Evolutionary conservation across 495 filamentous ascomycete species (phyloP), one percentile per base, ranked within the genome.

Genomic region (Aspergillus olivimuriae): DNA sequence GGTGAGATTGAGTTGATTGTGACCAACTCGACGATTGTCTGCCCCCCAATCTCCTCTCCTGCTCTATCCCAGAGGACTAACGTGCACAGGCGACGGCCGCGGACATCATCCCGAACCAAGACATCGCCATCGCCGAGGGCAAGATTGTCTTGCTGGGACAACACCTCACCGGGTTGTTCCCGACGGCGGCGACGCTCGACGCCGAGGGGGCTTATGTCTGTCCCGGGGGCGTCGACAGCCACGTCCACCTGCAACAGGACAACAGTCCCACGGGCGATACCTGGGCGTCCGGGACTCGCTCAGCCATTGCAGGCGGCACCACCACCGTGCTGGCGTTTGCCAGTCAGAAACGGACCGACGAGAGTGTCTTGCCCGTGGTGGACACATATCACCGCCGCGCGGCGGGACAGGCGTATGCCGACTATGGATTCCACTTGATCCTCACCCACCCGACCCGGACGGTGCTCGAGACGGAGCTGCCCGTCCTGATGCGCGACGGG

Each of bases 401-500:
- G 2, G 39, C 41, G 7, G 62, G 60, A 21, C 66, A 71, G 30
- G 72, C 70, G 47, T 79, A 79, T 55, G 71, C 68, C 39, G 80
- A 82, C 51, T 83, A 82, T 43, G 67, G 65, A n/a, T 80, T 80
- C 55, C 78, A 83, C 51, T 54, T 81, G 1, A 66, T 83, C 38
- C 57, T 81, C 17, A 65, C 71, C 2, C 78, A 80, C 39, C 73
- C 76, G 1, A 72, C 63, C 10, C 35, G 42, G 8, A 47, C 48
- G 8, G 66, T 72, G 1, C 63, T 80, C 0, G 55, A 55, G 3
- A 57, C 74, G 18, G 71, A 76, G 34, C 65, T 79, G 28, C 57
- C 66, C 0, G 56, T 64, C n/a, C 55, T 76, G 1, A 53, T 58
- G 9, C 47, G 57, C 4, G 57, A 66, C 18, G 63, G 79, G 18